Base-by-base conservation (phyloP, 208 protist species). In the Giardia muris region DNA sequence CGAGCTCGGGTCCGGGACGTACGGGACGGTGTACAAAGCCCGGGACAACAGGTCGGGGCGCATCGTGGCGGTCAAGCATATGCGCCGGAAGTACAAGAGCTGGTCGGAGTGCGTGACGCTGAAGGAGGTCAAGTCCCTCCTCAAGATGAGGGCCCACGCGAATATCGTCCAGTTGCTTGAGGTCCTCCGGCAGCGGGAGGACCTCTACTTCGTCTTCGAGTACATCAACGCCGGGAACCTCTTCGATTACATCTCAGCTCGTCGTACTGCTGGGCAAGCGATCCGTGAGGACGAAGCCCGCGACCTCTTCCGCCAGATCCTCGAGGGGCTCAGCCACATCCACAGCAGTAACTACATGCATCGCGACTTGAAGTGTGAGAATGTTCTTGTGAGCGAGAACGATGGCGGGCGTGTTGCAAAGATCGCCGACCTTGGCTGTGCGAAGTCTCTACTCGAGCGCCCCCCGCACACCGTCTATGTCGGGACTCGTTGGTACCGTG, bases 391-490 rank as follows among this genome's bases (percentile, higher is more conserved):
- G 4, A 10, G 3, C 39, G 86, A 4, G 4, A 43, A 89, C 86
- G 19, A 22, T 89, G 57, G 57, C 19, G 30, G 19, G 30, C 57
- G 57, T 39, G 19, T 44, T n/a, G 2, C n/a, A 4, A 90, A 90
- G 45, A 90, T 90, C n/a, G 87, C 87, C 2, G 87, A 90, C 48
- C 45, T 90, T 2, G 87, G 87, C n/a, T 90, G 87, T 90, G 87
- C 87, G 0, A 90, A 90, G 45, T 22, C n/a, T 2, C 1, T 47
- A 43, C 19, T 4, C 4, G 86, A 45, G 86, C 2, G 87, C n/a
- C 10, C 2, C 1, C 1, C 1, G 30, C 1, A 90, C n/a, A 47
- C 87, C 2, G 10, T 90, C 10, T 90, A 90, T 47, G 43, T 47
- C 0, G 87, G 87, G n/a, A 90, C 87, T 67, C 0, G 87, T 1